Conservation (phyloP, 305 asterid species). For the Euphrasia arctica region DNA sequence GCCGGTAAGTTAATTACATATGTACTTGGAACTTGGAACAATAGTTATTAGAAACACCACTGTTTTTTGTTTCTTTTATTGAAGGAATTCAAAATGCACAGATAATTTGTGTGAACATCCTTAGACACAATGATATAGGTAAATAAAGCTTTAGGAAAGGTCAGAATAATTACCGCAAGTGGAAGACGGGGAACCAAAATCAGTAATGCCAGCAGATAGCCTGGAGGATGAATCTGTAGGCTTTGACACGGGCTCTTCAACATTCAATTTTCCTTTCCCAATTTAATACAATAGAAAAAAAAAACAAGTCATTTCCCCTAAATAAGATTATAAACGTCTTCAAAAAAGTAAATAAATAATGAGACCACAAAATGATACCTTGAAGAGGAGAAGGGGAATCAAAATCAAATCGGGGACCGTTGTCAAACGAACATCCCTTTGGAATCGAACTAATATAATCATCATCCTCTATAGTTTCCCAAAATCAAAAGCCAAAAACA, state of each 20-base stretch:
- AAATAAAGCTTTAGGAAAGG: constrained; percentile 1
- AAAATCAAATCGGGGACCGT: constrained; percentile 6
- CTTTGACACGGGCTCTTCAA: constrained; percentile 27
- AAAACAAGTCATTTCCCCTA: constrained; percentile 4
- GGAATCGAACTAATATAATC: no score
- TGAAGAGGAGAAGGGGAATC: constrained; percentile 40
- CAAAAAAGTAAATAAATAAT: background rate
- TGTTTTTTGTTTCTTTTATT: background rate
- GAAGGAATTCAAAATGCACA: constrained; percentile 6
- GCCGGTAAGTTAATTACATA: background rate
- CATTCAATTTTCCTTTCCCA: constrained; percentile 26
- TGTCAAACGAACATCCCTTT: no score
- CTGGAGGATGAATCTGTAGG: constrained; percentile 36
- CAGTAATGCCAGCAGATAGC: constrained; percentile 38
- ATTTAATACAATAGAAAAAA: constrained; percentile 15
- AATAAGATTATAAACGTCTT: background rate
- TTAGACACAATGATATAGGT: background rate
- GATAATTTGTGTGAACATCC: background rate
- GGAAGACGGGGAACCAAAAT: constrained; percentile 49
- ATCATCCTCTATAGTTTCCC: no score
- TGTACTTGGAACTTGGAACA: constrained; percentile 15
- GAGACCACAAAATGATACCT: constrained; percentile 26
- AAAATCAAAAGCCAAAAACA: no score
- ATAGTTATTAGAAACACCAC: background rate
- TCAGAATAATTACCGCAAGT: constrained; percentile 36